Conservation (phyloP, 257 asterid genomes). For the Thymus quinquecostatus region DNA sequence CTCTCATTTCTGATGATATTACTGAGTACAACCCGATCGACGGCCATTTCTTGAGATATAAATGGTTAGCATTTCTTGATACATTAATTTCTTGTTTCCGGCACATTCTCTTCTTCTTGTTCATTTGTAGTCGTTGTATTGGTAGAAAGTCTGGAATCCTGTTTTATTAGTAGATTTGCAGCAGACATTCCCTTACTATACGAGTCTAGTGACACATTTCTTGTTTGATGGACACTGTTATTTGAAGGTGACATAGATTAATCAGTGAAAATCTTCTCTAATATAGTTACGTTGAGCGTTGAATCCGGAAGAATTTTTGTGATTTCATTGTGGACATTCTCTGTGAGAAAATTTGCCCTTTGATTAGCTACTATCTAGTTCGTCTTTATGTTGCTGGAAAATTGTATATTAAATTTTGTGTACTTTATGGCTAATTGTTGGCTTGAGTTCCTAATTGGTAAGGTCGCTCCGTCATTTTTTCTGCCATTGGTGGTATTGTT, state of each 20-base stretch:
- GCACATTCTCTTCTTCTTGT: conserved; percentile 9
- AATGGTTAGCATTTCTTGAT: conserved; percentile 60
- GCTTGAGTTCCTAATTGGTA: conserved; percentile 22
- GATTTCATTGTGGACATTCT: neutral
- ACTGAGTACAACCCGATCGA: conserved; percentile 72
- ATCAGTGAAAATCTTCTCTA: conserved; percentile 6
- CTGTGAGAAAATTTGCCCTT: neutral
- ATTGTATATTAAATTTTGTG: neutral
- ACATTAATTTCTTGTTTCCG: neutral
- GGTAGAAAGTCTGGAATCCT: neutral
- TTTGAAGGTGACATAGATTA: conserved; percentile 18
- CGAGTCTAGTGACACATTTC: neutral
- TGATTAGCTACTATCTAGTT: no score
- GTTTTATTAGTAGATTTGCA: neutral
- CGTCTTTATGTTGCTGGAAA: no score
- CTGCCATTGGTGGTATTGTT: conserved; percentile 3
- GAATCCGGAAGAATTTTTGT: neutral
- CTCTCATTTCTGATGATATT: conserved; percentile 68
- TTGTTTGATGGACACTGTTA: conserved; percentile 16
- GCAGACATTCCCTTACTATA: neutral
- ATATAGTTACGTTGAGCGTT: conserved; percentile 11
- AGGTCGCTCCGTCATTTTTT: conserved; percentile 2
- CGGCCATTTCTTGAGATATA: conserved; percentile 77
- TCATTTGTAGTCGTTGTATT: conserved; percentile 6
- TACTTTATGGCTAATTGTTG: conserved; percentile 16